Evolutionary conservation across 441 rosid genomes (phyloP).

Genomic region (Pelargonium exstipulatum): DNA sequence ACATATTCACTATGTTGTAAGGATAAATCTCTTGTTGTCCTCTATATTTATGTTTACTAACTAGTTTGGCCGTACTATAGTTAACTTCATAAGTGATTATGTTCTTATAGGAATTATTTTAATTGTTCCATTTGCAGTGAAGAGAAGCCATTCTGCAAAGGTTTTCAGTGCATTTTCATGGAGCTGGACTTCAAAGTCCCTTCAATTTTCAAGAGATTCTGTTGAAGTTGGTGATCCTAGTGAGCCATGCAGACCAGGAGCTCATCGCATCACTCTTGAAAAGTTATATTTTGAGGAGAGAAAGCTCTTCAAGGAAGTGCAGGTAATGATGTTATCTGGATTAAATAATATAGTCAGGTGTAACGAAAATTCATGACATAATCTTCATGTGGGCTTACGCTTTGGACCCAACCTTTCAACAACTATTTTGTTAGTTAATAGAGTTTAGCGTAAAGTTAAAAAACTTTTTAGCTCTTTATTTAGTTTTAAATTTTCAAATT

Average conservation of each 20-base stretch:
- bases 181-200: constrained; percentile 86
- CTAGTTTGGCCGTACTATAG: background rate
- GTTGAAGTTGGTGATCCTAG: constrained; percentile 30
- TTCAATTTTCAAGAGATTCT: constrained; percentile 48
- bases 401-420: too few species aligned
- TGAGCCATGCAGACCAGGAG: constrained; percentile 84
- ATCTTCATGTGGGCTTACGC: too few species aligned
- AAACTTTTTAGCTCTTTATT: too few species aligned
- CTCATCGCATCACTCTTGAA: constrained; percentile 72
- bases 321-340: constrained; percentile 30
- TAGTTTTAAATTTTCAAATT: too few species aligned
- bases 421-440: too few species aligned
- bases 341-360: too few species aligned
- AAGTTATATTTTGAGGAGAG: constrained; percentile 71
- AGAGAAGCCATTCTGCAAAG: constrained; percentile 71
- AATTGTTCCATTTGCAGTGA: constrained; percentile 36
- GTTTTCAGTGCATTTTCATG: constrained; percentile 85
- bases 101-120: background rate
- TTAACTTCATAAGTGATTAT: background rate
- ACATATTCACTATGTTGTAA: background rate
- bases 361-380: too few species aligned
- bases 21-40: background rate
- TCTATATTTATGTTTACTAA: too few species aligned
- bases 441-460: too few species aligned
- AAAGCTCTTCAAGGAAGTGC: constrained; percentile 72